These are phyloP conservation scores for Plasmodium blacklocki DNA, from an alignment of 169 alveolate species.

Conservation along the genomic window DNA sequence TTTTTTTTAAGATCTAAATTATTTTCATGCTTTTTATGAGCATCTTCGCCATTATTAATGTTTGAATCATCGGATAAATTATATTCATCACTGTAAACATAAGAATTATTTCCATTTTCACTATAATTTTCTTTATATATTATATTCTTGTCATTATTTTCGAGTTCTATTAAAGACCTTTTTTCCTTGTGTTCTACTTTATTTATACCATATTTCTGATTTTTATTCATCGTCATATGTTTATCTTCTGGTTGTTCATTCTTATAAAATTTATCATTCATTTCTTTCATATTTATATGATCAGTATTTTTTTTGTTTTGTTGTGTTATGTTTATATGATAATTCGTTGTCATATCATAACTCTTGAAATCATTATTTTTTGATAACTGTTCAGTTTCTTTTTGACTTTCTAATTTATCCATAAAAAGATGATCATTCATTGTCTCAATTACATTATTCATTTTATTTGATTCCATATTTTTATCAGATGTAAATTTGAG, in stretches of 20 bases:
- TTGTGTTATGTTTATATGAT: not conserved
- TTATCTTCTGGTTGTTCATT: not conserved
- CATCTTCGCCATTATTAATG: not conserved
- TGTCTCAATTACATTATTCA: not conserved
- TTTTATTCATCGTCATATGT: not conserved
- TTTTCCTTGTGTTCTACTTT: not conserved
- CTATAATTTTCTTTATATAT: not conserved
- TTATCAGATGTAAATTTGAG: not conserved
- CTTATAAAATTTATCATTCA: not conserved
- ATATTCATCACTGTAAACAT: slow-evolving; percentile 3
- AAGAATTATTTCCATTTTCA: not conserved
- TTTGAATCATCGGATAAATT: not conserved
- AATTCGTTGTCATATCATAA: no score
- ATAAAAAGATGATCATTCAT: not conserved
- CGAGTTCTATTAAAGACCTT: not conserved
- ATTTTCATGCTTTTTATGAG: not conserved
- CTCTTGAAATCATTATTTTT: no score
- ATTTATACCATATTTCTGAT: not conserved
- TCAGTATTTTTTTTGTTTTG: not conserved
- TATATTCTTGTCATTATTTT: slow-evolving; percentile 19
- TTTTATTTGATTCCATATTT: not conserved
- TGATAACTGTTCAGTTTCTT: no score
- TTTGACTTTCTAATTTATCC: no score
- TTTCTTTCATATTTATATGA: not conserved
- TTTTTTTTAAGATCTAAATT: not conserved